A percentile compares a stretch with the other conserved stretches of the same genome.
Evolutionary conservation across 306 rosid species (phyloP).

Genomic region (Malus orientalis): DNA sequence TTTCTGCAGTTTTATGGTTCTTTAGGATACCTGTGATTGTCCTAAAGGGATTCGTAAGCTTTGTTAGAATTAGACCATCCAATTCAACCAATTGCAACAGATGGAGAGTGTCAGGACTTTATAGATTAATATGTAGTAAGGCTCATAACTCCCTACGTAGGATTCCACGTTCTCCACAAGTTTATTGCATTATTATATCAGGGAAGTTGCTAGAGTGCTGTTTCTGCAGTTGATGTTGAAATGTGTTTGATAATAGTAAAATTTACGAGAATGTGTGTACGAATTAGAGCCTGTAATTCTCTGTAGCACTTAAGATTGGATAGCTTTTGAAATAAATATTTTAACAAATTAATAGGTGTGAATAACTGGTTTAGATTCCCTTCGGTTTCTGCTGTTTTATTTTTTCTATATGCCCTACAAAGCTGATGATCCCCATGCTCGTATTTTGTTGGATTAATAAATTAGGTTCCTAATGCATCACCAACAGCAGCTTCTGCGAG

Average conservation of each 20-base stretch:
- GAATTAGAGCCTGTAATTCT: neutral
- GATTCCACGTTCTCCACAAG: neutral
- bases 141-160: neutral
- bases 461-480: slow-evolving; percentile 85
- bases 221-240: neutral
- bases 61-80: neutral
- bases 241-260: neutral
- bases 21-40: neutral
- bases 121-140: neutral
- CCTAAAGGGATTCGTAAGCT: neutral
- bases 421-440: slow-evolving; percentile 1
- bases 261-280: neutral
- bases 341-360: neutral
- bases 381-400: neutral
- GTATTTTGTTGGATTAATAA: slow-evolving; percentile 6
- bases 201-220: neutral
- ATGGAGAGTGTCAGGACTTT: neutral
- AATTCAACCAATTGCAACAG: neutral
- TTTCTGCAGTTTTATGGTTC: neutral
- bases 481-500: slow-evolving; percentile 99
- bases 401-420: neutral
- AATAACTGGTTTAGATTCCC: neutral
- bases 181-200: neutral
- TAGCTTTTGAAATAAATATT: neutral
- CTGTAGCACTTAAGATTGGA: neutral